Conservation (phyloP, 2,329 filamentous ascomycete species). For the Emmonsia crescens region DNA sequence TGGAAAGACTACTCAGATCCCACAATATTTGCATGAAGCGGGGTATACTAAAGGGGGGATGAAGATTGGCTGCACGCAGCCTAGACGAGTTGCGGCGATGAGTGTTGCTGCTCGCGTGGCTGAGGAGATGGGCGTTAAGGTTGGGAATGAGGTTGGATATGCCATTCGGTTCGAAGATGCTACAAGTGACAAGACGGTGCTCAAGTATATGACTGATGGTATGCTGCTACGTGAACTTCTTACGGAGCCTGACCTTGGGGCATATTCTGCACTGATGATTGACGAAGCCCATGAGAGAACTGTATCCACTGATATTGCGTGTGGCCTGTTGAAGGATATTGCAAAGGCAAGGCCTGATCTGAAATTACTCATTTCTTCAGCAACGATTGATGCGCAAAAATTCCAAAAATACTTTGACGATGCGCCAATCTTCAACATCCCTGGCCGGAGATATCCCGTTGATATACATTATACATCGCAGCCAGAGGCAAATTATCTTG, state of each 20-base stretch:
- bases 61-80: conserved; percentile 89
- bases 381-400: conserved; percentile 87
- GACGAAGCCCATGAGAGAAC: conserved; percentile 96
- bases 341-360: conserved; percentile 72
- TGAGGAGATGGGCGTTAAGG: conserved; percentile 80
- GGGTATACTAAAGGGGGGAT: conserved; percentile 74
- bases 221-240: conserved; percentile 86
- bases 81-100: conserved; percentile 92
- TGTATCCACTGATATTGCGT: conserved; percentile 78
- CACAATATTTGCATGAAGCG: conserved; percentile 86
- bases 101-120: conserved; percentile 92
- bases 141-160: conserved; percentile 90
- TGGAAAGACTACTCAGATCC: conserved; percentile 91
- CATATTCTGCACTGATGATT: conserved; percentile 85
- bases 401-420: conserved; percentile 88
- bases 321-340: conserved; percentile 82
- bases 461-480: conserved; percentile 84
- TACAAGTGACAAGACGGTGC: conserved; percentile 77
- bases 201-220: conserved; percentile 97
- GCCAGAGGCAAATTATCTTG: conserved; percentile 88
- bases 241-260: conserved; percentile 71
- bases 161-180: conserved; percentile 90
- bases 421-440: conserved; percentile 88
- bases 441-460: conserved; percentile 77
- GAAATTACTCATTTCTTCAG: conserved; percentile 83